Evolutionary conservation across 2,329 filamentous ascomycete genomes (phyloP), one percentile per base, ranked within the genome.

Genomic region (Aspergillus tamarii): DNA sequence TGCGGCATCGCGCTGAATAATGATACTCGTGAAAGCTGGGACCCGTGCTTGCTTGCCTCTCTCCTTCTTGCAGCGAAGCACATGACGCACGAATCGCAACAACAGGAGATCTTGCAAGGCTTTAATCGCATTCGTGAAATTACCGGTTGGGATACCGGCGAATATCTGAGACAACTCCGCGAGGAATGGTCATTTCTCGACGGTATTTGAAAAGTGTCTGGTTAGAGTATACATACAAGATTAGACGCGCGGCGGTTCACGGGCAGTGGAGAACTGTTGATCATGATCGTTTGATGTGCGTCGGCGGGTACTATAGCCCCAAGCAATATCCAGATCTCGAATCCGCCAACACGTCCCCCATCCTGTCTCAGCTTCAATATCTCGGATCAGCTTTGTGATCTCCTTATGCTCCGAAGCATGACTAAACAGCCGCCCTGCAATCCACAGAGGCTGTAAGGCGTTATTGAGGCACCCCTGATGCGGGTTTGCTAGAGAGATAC

Each of bases 1-100:
- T 86, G 84, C 62, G 85, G 84, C 2, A 87, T 87, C 26, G 86
- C 85, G 0, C 69, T 86, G 39, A 87, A 85, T 64, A 87, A 88
- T 68, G 84, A 84, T 4, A 84, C 87, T 5, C 85, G 87, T 10
- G 78, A 80, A 39, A 80, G 74, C 64, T 85, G 84, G 83, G 83
- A 85, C 64, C 80, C 78, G 23, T 79, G 75, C 59, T 73, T 85
- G n/a, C 65, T 85, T 4, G 79, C 82, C 65, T 85, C 85, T 1
- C 75, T 87, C 0, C 87, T 84, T 82, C 78, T 88, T 14, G 85
- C 86, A 0, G 86, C 84, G 0, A 78, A 81, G 41, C 72, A 86
- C 0, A 78, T 88, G 48, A 87, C 82, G 60, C 85, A 88, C 72
- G 77, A 74, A 2, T 77, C 78, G 11, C 83, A 85, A 68, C 83